A percentile compares a stretch with the other conserved stretches of the same genome.
These are phyloP conservation scores for Capsicum rhomboideum DNA, from an alignment of 257 asterid species.

Conservation along the genomic window DNA sequence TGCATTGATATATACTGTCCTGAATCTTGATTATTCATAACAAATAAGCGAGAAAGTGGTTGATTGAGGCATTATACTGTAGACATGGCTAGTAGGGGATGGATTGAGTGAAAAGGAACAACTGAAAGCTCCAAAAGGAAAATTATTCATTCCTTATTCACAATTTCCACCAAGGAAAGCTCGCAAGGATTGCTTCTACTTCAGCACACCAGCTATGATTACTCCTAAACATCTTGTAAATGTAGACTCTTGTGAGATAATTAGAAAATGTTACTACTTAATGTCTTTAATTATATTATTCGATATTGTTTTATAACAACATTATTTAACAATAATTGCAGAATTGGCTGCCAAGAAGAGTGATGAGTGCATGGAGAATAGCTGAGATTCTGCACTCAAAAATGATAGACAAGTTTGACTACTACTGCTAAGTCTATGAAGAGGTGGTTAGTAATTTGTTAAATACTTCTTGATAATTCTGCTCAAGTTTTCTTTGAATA, in stretches of 20 bases:
- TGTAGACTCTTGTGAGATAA: constrained; percentile 81
- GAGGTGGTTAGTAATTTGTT: neutral
- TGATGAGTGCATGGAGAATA: constrained; percentile 68
- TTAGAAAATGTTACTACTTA: neutral
- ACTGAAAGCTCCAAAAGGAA: constrained; percentile 61
- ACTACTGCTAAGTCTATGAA: neutral
- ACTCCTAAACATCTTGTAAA: constrained; percentile 67
- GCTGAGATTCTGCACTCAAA: constrained; percentile 80
- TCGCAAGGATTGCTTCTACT: constrained; percentile 57
- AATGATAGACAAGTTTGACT: too few species aligned
- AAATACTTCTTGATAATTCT: neutral
- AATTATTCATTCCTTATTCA: constrained; percentile 66
- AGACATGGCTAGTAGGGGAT: constrained; percentile 84
- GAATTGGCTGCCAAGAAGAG: constrained; percentile 92
- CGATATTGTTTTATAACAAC: neutral
- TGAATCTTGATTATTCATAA: neutral
- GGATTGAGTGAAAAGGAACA: constrained; percentile 64
- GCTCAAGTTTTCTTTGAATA: neutral
- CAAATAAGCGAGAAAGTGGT: neutral
- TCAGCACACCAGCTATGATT: constrained; percentile 69
- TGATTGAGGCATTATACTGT: neutral
- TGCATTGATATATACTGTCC: neutral
- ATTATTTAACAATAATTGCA: constrained; percentile 5
- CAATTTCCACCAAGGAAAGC: constrained; percentile 65
- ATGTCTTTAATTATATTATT: neutral